Evolutionary conservation across 2,329 filamentous ascomycete species (phyloP).

Genomic region (Orbilia quercus): DNA sequence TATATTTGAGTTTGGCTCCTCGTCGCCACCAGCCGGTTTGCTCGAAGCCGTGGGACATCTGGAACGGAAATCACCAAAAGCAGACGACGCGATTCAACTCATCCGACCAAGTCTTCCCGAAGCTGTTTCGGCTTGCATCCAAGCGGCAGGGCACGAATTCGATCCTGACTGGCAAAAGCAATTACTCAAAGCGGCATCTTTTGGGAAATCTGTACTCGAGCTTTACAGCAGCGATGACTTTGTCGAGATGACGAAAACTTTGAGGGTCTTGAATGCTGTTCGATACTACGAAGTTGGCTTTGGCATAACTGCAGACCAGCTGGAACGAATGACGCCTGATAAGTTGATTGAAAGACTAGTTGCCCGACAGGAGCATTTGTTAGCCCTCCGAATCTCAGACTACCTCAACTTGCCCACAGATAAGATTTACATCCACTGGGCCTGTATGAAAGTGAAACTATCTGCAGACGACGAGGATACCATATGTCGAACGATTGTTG

Average conservation of each 20-base stretch:
- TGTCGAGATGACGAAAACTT: conserved; percentile 95
- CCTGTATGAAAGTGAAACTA: conserved; percentile 88
- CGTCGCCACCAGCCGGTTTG: conserved; percentile 89
- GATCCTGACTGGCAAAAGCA: conserved; percentile 93
- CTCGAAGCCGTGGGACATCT: conserved; percentile 91
- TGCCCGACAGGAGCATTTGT: conserved; percentile 87
- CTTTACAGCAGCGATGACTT: conserved; percentile 99
- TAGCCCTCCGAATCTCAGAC: conserved; percentile 87
- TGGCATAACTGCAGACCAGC: conserved; percentile 88
- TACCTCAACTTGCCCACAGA: conserved; percentile 88
- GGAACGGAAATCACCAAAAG: conserved; percentile 93
- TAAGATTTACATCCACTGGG: conserved; percentile 96
- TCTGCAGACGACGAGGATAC: conserved; percentile 87
- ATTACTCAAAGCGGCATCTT: conserved; percentile 93
- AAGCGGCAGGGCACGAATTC: conserved; percentile 92
- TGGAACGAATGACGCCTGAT: conserved; percentile 84
- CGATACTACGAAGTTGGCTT: conserved; percentile 91
- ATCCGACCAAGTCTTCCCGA: conserved; percentile 89
- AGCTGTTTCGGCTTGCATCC: conserved; percentile 92
- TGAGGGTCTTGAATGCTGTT: conserved; percentile 91
- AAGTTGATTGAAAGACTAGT: conserved; percentile 86
- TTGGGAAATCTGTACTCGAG: conserved; percentile 96
- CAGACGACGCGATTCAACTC: conserved; percentile 95
- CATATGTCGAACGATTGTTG: conserved; percentile 86
- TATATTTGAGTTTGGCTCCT: conserved; percentile 87